A percentile compares a stretch with the other conserved stretches of the same genome.
These are phyloP conservation scores for Megacollybia marginata DNA, from an alignment of 768 basidiomycete species.

Conservation along the genomic window DNA sequence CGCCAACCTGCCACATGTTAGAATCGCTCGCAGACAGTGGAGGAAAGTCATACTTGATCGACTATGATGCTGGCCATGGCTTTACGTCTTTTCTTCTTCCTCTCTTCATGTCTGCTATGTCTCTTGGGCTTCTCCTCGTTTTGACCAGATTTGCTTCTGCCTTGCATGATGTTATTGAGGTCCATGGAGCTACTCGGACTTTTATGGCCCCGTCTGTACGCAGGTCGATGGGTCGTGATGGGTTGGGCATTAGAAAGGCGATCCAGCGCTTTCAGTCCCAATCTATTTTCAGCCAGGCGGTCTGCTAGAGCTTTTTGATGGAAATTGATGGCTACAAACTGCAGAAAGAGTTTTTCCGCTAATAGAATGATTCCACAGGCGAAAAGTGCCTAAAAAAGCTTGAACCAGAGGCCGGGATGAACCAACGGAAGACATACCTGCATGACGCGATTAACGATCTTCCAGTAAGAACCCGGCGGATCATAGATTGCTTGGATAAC, in stretches of 20 bases:
- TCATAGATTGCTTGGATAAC: conserved; percentile 48
- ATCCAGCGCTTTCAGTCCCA: conserved; percentile 66
- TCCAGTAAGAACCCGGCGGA: conserved; percentile 64
- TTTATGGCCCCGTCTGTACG: conserved; percentile 37
- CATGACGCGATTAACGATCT: conserved; percentile 61
- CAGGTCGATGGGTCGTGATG: conserved; percentile 28
- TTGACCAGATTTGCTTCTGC: conserved; percentile 9
- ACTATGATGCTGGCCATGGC: conserved; percentile 62
- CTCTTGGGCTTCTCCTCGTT: conserved; percentile 10
- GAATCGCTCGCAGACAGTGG: neutral
- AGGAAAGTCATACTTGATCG: conserved; percentile 42
- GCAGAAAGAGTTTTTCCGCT: conserved; percentile 51
- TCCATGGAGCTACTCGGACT: conserved; percentile 27
- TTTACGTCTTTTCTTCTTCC: conserved; percentile 36
- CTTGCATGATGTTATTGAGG: conserved; percentile 23
- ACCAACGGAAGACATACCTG: conserved; percentile 34
- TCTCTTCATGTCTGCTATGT: conserved; percentile 17
- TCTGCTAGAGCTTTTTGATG: conserved; percentile 72
- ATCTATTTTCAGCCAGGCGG: conserved; percentile 59
- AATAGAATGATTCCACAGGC: conserved; percentile 35
- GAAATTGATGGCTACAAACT: conserved; percentile 75
- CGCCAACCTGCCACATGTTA: conserved; percentile 30
- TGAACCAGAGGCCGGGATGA: neutral
- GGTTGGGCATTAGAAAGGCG: conserved; percentile 62
- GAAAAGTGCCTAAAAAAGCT: conserved; percentile 32